These are phyloP conservation scores for Alisma plantagoaquatica DNA, from an alignment of 106 monocot genomes.

Conservation along the genomic window DNA sequence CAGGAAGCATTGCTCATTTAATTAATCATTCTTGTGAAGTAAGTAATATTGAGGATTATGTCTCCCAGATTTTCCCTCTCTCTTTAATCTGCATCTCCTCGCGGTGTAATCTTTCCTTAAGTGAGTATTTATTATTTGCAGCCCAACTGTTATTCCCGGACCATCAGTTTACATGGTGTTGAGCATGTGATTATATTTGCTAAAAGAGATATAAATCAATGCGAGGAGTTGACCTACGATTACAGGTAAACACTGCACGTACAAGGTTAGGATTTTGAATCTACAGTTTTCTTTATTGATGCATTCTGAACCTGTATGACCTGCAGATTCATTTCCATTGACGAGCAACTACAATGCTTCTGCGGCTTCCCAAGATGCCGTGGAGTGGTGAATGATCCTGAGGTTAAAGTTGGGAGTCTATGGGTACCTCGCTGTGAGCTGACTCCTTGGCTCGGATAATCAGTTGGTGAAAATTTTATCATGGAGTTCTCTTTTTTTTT, in stretches of 20 bases:
- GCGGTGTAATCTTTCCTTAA: too few species aligned
- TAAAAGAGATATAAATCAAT: conserved; percentile 70
- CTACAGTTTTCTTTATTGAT: conserved; percentile 1
- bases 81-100: neutral
- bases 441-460: conserved; percentile 48
- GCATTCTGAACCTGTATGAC: neutral
- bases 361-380: conserved; percentile 84
- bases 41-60: conserved; percentile 3
- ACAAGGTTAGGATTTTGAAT: neutral
- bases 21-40: conserved; percentile 87
- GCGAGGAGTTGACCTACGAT: conserved; percentile 88
- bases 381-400: conserved; percentile 75
- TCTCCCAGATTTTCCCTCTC: neutral
- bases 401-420: conserved; percentile 51
- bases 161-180: conserved; percentile 58
- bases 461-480: conserved; percentile 7
- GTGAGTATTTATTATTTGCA: conserved; percentile 24
- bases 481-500: too few species aligned
- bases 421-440: conserved; percentile 40
- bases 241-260: conserved; percentile 39
- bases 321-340: conserved; percentile 72
- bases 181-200: conserved; percentile 92
- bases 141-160: conserved; percentile 90
- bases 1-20: too few species aligned
- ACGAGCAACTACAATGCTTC: conserved; percentile 61